These are phyloP conservation scores for Yamadazyma scolyti DNA, from an alignment of 805 yeast genomes.

Conservation along the genomic window DNA sequence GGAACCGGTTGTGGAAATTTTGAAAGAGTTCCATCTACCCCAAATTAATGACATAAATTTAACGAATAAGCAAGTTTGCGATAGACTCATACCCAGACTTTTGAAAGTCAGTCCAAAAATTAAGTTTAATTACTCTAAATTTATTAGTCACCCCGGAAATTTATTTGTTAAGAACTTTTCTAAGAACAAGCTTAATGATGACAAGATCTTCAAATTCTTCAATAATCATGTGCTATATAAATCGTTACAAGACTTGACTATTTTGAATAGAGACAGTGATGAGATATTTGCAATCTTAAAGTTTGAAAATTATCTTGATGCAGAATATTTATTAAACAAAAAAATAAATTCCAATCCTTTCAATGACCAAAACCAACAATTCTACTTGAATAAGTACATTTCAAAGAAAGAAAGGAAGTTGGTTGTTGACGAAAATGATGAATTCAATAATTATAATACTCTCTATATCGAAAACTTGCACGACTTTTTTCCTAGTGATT, in stretches of 20 bases:
- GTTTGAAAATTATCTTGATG: conserved; percentile 32
- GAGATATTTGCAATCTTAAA: conserved; percentile 27
- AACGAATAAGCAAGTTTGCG: conserved; percentile 6
- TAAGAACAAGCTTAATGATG: conserved; percentile 26
- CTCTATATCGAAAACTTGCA: conserved; percentile 42
- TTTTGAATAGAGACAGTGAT: conserved; percentile 15
- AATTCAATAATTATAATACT: conserved; percentile 18
- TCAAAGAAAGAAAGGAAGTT: conserved; percentile 57
- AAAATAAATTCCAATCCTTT: conserved; percentile 19
- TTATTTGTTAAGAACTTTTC: conserved; percentile 51
- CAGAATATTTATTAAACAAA: conserved; percentile 19
- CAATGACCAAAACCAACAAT: conserved; percentile 17
- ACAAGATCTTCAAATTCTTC: conserved; percentile 23
- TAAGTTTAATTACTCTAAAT: conserved; percentile 23
- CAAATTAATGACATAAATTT: neutral
- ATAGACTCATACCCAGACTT: conserved; percentile 10
- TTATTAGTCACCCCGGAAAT: conserved; percentile 54
- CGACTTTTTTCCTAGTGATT: conserved; percentile 47
- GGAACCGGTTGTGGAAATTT: neutral
- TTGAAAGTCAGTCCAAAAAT: conserved; percentile 8
- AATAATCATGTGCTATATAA: conserved; percentile 14
- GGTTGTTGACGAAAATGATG: conserved; percentile 9
- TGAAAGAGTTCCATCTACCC: conserved; percentile 3
- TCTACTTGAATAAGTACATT: conserved; percentile 61
- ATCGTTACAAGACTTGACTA: conserved; percentile 18